Conservation (phyloP, 2,329 filamentous ascomycete species). For the Claviceps sp. region DNA sequence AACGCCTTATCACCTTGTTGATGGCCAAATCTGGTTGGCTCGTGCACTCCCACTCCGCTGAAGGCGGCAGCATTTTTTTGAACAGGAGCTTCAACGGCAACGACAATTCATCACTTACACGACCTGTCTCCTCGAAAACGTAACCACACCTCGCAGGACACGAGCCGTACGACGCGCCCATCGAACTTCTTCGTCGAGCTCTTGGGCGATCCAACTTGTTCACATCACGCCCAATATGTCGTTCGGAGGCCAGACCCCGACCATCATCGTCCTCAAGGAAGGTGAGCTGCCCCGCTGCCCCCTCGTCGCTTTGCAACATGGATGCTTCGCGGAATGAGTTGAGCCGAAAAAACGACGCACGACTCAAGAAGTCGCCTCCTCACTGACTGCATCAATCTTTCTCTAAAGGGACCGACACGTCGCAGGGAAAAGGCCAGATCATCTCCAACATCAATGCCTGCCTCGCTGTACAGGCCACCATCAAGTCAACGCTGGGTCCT, state of each 20-base stretch:
- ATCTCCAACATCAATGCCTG: slow-evolving; percentile 98
- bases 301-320: slow-evolving; percentile 6
- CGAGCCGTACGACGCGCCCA: background rate
- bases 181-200: slow-evolving; percentile 6
- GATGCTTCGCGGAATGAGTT: background rate
- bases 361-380: background rate
- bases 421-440: slow-evolving; percentile 92
- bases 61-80: slow-evolving; percentile 6
- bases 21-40: background rate
- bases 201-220: slow-evolving; percentile 3
- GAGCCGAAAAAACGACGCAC: background rate
- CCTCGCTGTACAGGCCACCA: slow-evolving; percentile 85
- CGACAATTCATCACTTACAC: background rate
- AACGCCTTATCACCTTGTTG: background rate
- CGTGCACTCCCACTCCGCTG: background rate
- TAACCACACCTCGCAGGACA: background rate
- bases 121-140: background rate
- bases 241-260: slow-evolving; percentile 93
- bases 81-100: slow-evolving; percentile 2
- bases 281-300: slow-evolving; percentile 43
- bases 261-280: slow-evolving; percentile 96
- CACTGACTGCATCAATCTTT: background rate
- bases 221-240: slow-evolving; percentile 50
- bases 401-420: slow-evolving; percentile 75
- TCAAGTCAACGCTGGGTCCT: slow-evolving; percentile 89